Evolutionary conservation across 208 protist genomes (phyloP), one percentile per base, ranked within the genome.

Genomic region (Leishmania guyanensis): DNA sequence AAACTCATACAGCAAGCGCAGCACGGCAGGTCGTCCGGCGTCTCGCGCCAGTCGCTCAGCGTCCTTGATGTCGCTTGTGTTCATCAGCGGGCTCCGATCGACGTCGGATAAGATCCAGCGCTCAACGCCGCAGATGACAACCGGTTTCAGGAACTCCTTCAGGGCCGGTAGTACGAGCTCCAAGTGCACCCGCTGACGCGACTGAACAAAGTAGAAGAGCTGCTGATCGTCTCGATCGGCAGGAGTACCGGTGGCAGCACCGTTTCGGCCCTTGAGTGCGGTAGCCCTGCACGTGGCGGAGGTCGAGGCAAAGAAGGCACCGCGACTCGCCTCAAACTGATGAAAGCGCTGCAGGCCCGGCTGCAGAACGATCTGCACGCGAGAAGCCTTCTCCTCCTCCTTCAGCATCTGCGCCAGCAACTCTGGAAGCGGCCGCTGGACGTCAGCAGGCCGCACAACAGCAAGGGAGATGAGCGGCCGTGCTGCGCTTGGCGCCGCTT

Each of bases 41-140:
- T 88, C 86, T 14, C 79, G 73, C 22, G 77, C 20, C 4, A 72
- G 29, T 8, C 60, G 69, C 56, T 50, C 77, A 43, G 58, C 73
- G 26, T 48, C 75, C 0, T 51, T 29, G 48, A 33, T 51, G 10
- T 10, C 20, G 39, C 36, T 64, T 68, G 54, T 48, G 10, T 50
- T 70, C 60, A 6, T 46, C 14, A 48, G 48, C 39, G 89, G 83
- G 39, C 86, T 92, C 22, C 92, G 89, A 69, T 96, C 93, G 33
- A 97, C 86, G 74, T 97, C 94, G 5, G 94, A 97, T 51, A 97
- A 46, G 66, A 97, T 89, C 86, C 90, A 97, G 36, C 92, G 92
- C 83, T 82, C 50, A 62, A 84, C 84, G 43, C 94, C 92, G 70
- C 92, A 88, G 20, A 97, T 83, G 46, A 86, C 53, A 39, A 94